Base-by-base conservation (phyloP, 768 basidiomycete genomes). In the Rhizopogon sp. region DNA sequence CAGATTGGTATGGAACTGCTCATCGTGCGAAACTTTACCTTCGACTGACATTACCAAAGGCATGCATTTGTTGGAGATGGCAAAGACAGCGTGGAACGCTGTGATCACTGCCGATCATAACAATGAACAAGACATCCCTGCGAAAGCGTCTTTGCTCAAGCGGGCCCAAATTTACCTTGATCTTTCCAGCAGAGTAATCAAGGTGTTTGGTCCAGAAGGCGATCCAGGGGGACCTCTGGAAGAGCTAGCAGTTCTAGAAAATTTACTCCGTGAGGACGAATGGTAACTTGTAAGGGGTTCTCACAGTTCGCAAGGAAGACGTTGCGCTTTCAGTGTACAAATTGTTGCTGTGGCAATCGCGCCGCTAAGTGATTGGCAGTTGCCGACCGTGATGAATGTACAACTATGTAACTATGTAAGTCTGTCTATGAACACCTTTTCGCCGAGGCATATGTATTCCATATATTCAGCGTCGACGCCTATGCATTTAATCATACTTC, bases 71-170 rank as follows among this genome's bases (percentile, higher is more conserved):
- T 66, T 91, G 17, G 90, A 92, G 63, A 69, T 90, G 64, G 79
- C 88, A 1, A 91, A 91, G 73, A 85, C 87, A 0, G 74, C 76
- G 6, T 92, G 90, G 90, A 91, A 93, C 64, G 78, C 74, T 13
- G 66, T 74, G 22, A 63, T 84, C 17, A 71, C 71, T 3, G 62
- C 65, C 43, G 66, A 71, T 43, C 41, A 57, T 13, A 46, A 54
- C 6, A 54, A 58, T 16, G 56, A 57, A 10, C 25, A 17, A 13
- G 42, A 49, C 3, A 41, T 16, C 2, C 39, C 50, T n/a, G 40
- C 41, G 22, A 64, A 68, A 51, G 58, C 51, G 22, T 59, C 49
- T 16, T 58, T 69, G 29, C 66, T 70, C 43, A 62, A 60, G 6
- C 66, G 69, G 45, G 70, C 70, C 29, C 64, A 63, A 54, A 60